Evolutionary conservation across 257 asterid genomes (phyloP).

Genomic region (Solanum clarkiae): DNA sequence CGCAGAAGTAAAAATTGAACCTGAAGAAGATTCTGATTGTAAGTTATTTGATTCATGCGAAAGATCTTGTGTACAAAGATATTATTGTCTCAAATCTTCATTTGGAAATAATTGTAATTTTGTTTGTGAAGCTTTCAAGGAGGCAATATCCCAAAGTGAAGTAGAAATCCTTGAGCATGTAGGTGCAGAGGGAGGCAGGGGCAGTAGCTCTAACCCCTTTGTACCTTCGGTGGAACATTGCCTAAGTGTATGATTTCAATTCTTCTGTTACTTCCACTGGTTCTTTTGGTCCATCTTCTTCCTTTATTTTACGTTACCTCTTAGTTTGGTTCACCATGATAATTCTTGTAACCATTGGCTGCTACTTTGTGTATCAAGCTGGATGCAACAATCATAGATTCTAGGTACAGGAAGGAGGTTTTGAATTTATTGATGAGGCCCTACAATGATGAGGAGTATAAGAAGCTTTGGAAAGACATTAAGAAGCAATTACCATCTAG

Average conservation of each 20-base stretch:
- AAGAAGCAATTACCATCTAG: not conserved
- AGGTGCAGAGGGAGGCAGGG: not conserved
- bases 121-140: not conserved
- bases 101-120: not conserved
- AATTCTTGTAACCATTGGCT: not conserved
- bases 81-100: not conserved
- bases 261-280: not conserved
- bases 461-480: constrained; percentile 15
- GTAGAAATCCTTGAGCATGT: constrained; percentile 17
- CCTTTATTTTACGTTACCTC: not conserved
- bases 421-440: constrained; percentile 13
- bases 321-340: not conserved
- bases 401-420: constrained; percentile 14
- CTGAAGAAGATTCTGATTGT: not conserved
- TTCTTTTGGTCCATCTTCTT: not conserved
- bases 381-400: not conserved
- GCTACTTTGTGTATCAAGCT: constrained; percentile 17
- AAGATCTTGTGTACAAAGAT: not conserved
- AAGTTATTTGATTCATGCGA: not conserved
- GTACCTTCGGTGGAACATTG: constrained; percentile 2
- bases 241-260: constrained; percentile 1
- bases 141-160: not conserved
- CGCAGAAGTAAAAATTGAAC: not conserved
- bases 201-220: constrained; percentile 4
- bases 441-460: constrained; percentile 21